Evolutionary conservation across 257 asterid species (phyloP), one percentile per base, ranked within the genome.

Genomic region (Datura wrightii): DNA sequence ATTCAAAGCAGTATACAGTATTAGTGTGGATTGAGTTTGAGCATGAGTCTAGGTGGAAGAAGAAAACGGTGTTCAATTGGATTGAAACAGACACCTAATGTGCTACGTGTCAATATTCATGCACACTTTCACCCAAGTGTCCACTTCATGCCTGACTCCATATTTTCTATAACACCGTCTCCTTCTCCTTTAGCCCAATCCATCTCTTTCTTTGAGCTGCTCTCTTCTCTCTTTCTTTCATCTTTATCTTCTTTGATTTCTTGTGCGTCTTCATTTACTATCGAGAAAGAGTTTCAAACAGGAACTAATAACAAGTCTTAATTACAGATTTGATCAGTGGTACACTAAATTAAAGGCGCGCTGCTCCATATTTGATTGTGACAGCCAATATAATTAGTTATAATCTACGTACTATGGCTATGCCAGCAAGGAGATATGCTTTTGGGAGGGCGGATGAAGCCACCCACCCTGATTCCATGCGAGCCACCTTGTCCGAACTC

Each of bases 361-460:
- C 0, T 18, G 39, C 4, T 81, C 6, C 34, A 11, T 39, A 19
- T 39, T 24, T 56, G 34, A 41, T 76, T 46, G 18, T 18, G 15
- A 50, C n/a, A 34, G 71, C 71, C 2, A 3, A 13, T 31, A 39
- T 63, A 5, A 31, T 34, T 63, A 1, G 4, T 0, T 66, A 46
- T 79, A 59, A 48, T 41, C 42, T 39, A 39, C 31, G 31, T 24
- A 24, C 7, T 59, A 53, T 69, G 66, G 82, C 72, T 56, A 90
- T 90, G 97, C 93, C 87, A 79, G 84, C 95, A 69, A 96, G 99
- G 6, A 89, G 95, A 79, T 94, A 94, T 86, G 94, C 93, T 2
- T 93, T 94, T 37, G 97, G 97, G 14, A 90, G 95, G 86, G 93
- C 94, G 0, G 99, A 94, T 63, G 99, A 96, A 65, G 98, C 98